Evolutionary conservation across 306 rosid species (phyloP).

Genomic region (Styphnolobium japonicum): DNA sequence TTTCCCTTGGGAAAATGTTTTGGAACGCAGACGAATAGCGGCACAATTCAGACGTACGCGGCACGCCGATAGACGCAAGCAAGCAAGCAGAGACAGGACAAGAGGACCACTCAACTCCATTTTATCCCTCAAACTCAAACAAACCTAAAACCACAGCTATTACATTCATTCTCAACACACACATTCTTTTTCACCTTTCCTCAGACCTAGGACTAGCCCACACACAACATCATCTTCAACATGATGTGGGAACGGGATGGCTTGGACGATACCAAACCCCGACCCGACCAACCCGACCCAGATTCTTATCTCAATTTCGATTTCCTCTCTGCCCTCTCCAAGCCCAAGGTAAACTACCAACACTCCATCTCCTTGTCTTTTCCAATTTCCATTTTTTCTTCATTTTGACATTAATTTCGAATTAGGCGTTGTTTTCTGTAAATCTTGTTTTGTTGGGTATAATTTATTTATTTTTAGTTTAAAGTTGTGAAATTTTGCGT

Average conservation of each 20-base stretch:
- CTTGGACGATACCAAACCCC: constrained; percentile 31
- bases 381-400: not conserved
- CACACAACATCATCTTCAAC: too few relatives aligned
- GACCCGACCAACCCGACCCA: constrained; percentile 43
- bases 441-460: not conserved
- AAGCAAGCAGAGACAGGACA: too few relatives aligned
- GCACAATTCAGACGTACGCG: constrained; percentile 28
- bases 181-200: too few relatives aligned
- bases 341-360: constrained; percentile 59
- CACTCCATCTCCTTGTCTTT: not conserved
- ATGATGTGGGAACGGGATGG: constrained; percentile 63
- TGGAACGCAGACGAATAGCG: not conserved
- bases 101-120: not conserved
- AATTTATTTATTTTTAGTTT: not conserved
- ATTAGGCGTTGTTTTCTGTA: too few relatives aligned
- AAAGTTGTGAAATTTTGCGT: not conserved
- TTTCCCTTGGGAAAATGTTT: not conserved
- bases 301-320: constrained; percentile 58
- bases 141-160: too few relatives aligned
- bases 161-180: too few relatives aligned
- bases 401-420: too few relatives aligned
- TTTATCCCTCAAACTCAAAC: not conserved
- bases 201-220: too few relatives aligned
- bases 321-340: constrained; percentile 56
- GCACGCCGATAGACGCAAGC: constrained; percentile 38